Evolutionary conservation across 352 stramenopile genomes (phyloP), one percentile per base, ranked within the genome.

Genomic region (Phytophthora pisi): DNA sequence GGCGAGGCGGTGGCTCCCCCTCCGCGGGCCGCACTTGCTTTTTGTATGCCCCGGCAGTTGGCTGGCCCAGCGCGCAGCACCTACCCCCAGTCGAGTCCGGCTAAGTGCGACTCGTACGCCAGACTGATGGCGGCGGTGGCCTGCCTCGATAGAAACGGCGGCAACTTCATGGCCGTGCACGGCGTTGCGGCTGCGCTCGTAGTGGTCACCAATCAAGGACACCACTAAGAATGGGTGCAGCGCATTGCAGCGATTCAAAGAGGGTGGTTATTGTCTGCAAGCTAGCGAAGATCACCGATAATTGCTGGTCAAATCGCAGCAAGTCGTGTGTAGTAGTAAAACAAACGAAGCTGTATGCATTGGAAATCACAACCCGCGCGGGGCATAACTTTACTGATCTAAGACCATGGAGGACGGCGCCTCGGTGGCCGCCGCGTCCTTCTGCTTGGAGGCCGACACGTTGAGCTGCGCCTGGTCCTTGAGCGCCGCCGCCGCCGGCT

Each of bases 401-500:
- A 95, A 86, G 58, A 95, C 80, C 86, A 95, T 95, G 40, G 84
- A 89, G 56, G 84, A 92, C 23, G 81, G 68, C 56, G 61, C 66
- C 64, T 89, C 84, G 40, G 83, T 82, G 28, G 81, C 70, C 5
- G 84, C 75, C 23, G 69, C 74, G 43, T 83, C 75, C 75, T 90
- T 92, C 58, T 92, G 81, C 66, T 85, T 84, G 58, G 78, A 85
- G 10, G 73, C 63, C 36, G 68, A 53, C 43, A 77, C 72, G 57
- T 94, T 94, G 75, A 94, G 82, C 75, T 93, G 86, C 40, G 76
- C 78, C 66, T 82, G 74, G 61, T 93, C 82, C 86, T 93, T 93
- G 61, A 93, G 79, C 59, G 74, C 70, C 13, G 72, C 81, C 6
- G 82, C 81, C 5, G 82, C 87, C 38, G 90, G 87, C 73, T 95